A percentile compares a stretch with the other conserved stretches of the same genome.
These are phyloP conservation scores for Starmerella vitae DNA, from an alignment of 805 yeast species.

Conservation along the genomic window DNA sequence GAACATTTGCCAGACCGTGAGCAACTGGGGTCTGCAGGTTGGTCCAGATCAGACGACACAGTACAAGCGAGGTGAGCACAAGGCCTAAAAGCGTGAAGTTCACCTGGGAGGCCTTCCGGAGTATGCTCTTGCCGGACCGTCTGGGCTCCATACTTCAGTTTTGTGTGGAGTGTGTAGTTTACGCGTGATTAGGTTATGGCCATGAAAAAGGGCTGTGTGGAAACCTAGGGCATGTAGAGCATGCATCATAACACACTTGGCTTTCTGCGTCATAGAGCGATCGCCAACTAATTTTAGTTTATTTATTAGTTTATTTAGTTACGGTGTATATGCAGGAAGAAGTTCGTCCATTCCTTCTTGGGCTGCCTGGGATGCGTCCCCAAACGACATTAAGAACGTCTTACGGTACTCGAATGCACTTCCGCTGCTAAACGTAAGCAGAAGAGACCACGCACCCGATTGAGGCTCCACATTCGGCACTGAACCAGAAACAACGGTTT, in stretches of 20 bases:
- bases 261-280: too few relatives aligned
- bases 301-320: too few relatives aligned
- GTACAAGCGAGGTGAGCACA: conserved; percentile 5
- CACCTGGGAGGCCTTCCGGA: conserved; percentile 19
- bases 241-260: too few relatives aligned
- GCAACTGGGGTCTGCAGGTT: conserved; percentile 15
- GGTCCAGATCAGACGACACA: conserved; percentile 12
- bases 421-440: conserved; percentile 23
- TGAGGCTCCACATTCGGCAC: conserved; percentile 3
- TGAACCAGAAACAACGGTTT: conserved; percentile 14
- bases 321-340: conserved; percentile 16
- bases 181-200: conserved; percentile 23
- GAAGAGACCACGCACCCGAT: conserved; percentile 20
- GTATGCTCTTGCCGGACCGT: conserved; percentile 7
- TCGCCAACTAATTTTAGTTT: too few relatives aligned
- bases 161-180: neutral
- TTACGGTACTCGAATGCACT: conserved; percentile 25
- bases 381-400: conserved; percentile 6
- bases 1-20: conserved; percentile 20
- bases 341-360: conserved; percentile 18
- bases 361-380: conserved; percentile 14
- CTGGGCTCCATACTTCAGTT: conserved; percentile 17
- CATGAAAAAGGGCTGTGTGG: too few relatives aligned
- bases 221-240: too few relatives aligned
- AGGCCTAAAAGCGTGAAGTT: conserved; percentile 21